Base-by-base conservation (phyloP, 805 yeast species). In the Barnettozyma sp. region DNA sequence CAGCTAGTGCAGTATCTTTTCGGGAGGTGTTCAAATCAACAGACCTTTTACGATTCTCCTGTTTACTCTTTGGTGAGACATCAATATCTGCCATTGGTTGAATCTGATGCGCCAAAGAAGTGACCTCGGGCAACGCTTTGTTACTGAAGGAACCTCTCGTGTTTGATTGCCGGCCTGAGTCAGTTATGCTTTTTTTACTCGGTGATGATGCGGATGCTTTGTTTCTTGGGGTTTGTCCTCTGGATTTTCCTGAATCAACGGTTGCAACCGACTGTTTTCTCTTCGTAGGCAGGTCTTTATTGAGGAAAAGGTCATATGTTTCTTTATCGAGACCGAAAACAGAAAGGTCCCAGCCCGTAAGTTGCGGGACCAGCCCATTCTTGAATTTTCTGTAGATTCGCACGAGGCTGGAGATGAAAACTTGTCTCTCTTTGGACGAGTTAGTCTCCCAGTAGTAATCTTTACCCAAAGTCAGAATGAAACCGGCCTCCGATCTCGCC, bases 371-470 rank as follows among this genome's bases (percentile, higher is more conserved):
- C 23, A 63, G 62, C 0, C 82, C 82, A 29, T 66, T 66, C 16
- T 74, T 73, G 38, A 73, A 74, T 45, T 70, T 71, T 42, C 71
- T 65, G 49, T 62, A 79, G 20, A 73, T 64, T 33, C 72, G 68
- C 7, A 78, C 53, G 6, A 79, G 42, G 7, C 74, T 65, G 7
- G 68, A 67, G 14, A 76, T 60, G 58, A 81, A 80, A 3, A 72
- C 77, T 8, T 70, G 65, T 41, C 80, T 67, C 44, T 76, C 86
- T 36, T 69, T 68, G 1, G 76, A 62, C 0, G 75, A 58, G 37
- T 67, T 63, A 1, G 84, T 76, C 43, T 71, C 78, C 97, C 97
- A 88, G 59, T 78, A 88, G 56, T 88, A 90, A 30, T 70, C 75
- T 52, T 87, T 88, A 26, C 82, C 82, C 53, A 90, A 66, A 13